Percentiles rank a stretch among this genome's conserved stretches.
phyloP scores from a whole-genome alignment of 2,329 filamentous ascomycete species.

The Nothophaeocryptopus gaeumannii region DNA sequence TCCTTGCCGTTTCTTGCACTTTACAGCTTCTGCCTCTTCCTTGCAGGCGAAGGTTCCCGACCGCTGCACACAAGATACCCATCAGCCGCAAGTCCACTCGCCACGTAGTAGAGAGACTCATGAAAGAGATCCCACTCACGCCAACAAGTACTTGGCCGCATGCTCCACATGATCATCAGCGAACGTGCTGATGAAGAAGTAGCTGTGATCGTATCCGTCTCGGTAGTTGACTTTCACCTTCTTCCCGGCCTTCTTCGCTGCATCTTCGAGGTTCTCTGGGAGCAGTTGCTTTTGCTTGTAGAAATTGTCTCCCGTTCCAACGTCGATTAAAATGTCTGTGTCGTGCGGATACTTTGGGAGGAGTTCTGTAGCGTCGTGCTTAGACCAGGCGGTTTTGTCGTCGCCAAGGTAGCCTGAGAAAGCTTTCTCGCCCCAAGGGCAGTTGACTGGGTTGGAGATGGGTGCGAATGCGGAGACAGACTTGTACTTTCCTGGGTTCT shows the following conservation, averaged over 20 bases:
- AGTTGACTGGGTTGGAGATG: slow-evolving; percentile 49
- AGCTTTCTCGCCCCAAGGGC: slow-evolving; percentile 94
- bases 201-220: slow-evolving; percentile 91
- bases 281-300: slow-evolving; percentile 91
- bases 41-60: slow-evolving; percentile 2
- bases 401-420: slow-evolving; percentile 87
- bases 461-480: slow-evolving; percentile 26
- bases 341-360: slow-evolving; percentile 70
- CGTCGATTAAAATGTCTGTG: slow-evolving; percentile 80
- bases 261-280: slow-evolving; percentile 85
- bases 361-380: slow-evolving; percentile 89
- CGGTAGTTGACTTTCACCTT: slow-evolving; percentile 81
- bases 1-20: neutral
- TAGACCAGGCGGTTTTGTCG: slow-evolving; percentile 71
- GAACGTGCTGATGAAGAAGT: slow-evolving; percentile 93
- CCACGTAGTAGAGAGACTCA: neutral
- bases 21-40: slow-evolving; percentile 13
- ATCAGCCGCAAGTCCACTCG: slow-evolving; percentile 9
- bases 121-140: slow-evolving; percentile 17
- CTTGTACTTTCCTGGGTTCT: slow-evolving; percentile 82
- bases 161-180: slow-evolving; percentile 86
- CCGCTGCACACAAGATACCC: slow-evolving; percentile 11
- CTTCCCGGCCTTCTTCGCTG: slow-evolving; percentile 70
- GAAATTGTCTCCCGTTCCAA: slow-evolving; percentile 92
- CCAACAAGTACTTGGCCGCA: slow-evolving; percentile 74